phyloP scores from a whole-genome alignment of 192 early-diverging fungal species.

The Geosiphon pyriformis region DNA sequence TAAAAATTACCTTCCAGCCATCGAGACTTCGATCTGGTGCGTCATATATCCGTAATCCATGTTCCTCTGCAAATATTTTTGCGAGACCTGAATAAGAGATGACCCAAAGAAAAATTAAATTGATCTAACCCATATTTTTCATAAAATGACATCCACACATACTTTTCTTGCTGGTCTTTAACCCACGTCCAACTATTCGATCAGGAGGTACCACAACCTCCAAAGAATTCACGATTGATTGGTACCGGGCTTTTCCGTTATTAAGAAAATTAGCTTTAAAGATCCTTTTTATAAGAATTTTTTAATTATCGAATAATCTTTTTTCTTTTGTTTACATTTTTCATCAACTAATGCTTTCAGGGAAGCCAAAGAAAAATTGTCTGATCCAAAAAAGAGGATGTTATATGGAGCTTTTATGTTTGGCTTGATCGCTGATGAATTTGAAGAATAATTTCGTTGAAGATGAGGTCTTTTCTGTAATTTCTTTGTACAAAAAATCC shows the following conservation, averaged over 20 bases:
- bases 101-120: background rate
- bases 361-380: conserved; percentile 68
- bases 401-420: background rate
- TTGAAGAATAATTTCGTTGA: too few species aligned
- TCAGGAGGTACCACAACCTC: conserved; percentile 32
- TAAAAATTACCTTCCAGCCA: conserved; percentile 44
- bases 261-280: background rate
- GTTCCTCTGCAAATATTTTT: conserved; percentile 39
- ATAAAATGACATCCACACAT: background rate
- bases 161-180: conserved; percentile 7
- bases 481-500: too few species aligned
- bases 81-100: conserved; percentile 37
- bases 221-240: conserved; percentile 20
- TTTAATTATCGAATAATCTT: background rate
- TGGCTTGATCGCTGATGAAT: background rate
- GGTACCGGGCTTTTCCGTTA: conserved; percentile 14
- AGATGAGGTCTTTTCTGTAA: too few species aligned
- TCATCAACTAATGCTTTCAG: conserved; percentile 53
- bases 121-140: background rate
- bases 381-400: conserved; percentile 85
- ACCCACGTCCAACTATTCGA: conserved; percentile 30
- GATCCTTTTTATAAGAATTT: background rate
- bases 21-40: conserved; percentile 49
- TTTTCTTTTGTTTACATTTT: conserved; percentile 28
- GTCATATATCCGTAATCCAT: conserved; percentile 38